phyloP scores from a whole-genome alignment of 805 yeast genomes.

The Lipomyces starkeyi region DNA sequence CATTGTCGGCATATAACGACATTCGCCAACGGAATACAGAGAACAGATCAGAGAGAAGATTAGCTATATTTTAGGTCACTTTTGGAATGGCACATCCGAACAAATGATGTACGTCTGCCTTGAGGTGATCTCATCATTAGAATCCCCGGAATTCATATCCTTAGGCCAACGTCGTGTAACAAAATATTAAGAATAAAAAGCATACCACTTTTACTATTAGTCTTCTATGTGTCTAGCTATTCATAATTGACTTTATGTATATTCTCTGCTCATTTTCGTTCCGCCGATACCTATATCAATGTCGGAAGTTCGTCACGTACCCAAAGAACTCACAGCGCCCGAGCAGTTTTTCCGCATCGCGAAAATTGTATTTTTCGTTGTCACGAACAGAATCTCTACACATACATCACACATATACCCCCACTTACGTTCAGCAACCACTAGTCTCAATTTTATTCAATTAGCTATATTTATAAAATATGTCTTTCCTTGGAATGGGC shows the following conservation, averaged over 20 bases:
- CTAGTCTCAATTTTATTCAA: background rate
- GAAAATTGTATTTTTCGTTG: background rate
- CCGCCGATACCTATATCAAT: background rate
- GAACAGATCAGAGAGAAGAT: slow-evolving; percentile 35
- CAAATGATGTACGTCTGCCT: background rate
- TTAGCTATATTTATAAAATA: slow-evolving; percentile 12
- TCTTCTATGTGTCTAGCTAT: background rate
- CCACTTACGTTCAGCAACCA: background rate
- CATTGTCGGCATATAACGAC: background rate
- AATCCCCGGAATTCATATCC: background rate
- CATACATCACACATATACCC: background rate
- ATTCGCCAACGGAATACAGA: background rate
- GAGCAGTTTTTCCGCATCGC: background rate
- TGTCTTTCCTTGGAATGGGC: slow-evolving; percentile 42
- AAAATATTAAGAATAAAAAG: background rate
- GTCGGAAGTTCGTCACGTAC: background rate
- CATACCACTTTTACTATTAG: background rate
- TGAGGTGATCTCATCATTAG: slow-evolving; percentile 14
- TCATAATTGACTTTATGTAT: background rate
- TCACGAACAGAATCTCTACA: background rate
- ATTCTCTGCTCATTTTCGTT: background rate
- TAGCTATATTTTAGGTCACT: slow-evolving; percentile 16
- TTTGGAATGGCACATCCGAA: slow-evolving; percentile 7
- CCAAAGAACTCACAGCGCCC: background rate
- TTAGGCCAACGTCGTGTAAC: background rate